These are phyloP conservation scores for Saccharomyces mikatae DNA, from an alignment of 805 yeast genomes.

Conservation along the genomic window DNA sequence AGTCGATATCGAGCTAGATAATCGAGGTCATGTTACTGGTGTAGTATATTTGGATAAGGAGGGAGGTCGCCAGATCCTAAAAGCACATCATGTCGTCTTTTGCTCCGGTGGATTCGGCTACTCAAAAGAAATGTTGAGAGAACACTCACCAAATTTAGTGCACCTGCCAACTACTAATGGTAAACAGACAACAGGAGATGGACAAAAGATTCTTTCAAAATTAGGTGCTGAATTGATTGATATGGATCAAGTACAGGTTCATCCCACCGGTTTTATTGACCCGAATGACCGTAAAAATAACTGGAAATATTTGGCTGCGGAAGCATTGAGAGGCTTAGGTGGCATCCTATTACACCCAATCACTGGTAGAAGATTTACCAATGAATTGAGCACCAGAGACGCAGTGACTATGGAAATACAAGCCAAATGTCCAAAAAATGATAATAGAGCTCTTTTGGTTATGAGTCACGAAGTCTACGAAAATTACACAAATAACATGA, in stretches of 20 bases:
- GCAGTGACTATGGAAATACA: constrained; percentile 40
- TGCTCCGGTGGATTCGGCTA: constrained; percentile 57
- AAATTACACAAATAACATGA: constrained; percentile 42
- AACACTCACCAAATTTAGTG: constrained; percentile 41
- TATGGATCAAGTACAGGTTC: constrained; percentile 56
- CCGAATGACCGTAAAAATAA: constrained; percentile 33
- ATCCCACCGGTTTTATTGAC: constrained; percentile 55
- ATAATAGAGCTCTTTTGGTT: constrained; percentile 30
- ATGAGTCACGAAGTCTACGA: constrained; percentile 39
- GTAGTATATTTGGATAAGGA: constrained; percentile 33
- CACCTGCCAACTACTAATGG: constrained; percentile 51
- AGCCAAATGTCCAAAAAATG: constrained; percentile 22
- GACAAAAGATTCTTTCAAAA: constrained; percentile 40
- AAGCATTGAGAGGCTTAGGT: constrained; percentile 51
- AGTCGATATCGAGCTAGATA: constrained; percentile 25
- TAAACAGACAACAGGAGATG: constrained; percentile 52
- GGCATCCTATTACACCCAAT: constrained; percentile 42
- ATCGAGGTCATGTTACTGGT: constrained; percentile 32
- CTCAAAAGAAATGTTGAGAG: constrained; percentile 32
- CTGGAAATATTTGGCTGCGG: constrained; percentile 56
- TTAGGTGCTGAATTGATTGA: constrained; percentile 44
- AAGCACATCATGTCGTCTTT: constrained; percentile 35
- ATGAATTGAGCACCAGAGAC: constrained; percentile 50
- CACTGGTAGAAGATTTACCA: constrained; percentile 42
- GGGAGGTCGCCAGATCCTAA: constrained; percentile 22